Base-by-base conservation (phyloP, 768 basidiomycete genomes). In the Lactarius quietus region DNA sequence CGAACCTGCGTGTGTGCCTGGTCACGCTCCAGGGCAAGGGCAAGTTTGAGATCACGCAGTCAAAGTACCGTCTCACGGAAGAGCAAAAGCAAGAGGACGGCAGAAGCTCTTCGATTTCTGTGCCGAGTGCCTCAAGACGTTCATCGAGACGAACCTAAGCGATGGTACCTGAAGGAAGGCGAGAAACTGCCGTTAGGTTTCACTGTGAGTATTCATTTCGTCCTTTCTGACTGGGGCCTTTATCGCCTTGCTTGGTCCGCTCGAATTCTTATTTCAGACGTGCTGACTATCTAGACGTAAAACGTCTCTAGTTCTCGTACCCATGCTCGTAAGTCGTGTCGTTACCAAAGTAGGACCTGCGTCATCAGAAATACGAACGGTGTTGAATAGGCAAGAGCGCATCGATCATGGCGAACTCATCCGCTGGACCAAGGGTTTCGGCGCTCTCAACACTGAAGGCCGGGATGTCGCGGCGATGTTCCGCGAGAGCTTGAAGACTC, bases 401-500 rank as follows among this genome's bases (percentile, higher is more conserved):
- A 98, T 99, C 68, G 94, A 98, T 75, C 93, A 98, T 67, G 96
- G 94, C 28, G 84, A 85, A 66, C 87, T 98, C 41, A 94, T 98
- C 72, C 89, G 96, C 20, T 99, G 97, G 97, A 99, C 97, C n/a
- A 99, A 99, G 77, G 97, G 97, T 68, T 98, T 98, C 71, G 94
- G 94, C 36, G 91, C 91, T 0, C 74, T 84, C 6, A 93, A 95
- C 73, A 94, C 93, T 20, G 97, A 98, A 76, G 95, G 95, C 20
- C 80, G 84, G 61, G 93, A 99, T 71, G 94, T 96, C 15, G 95
- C 93, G 5, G 90, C 82, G 43, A 95, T 99, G 93, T 96, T 99
- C 80, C 85, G 86, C 57, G 77, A 86, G 62, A 89, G 92, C 17
- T 84, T 99, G 54, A 80, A 80, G 63, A 92, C 89, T 81, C 80